Conservation (phyloP, 2,329 filamentous ascomycete species). For the Arthrobotrys pseudoclavata region DNA sequence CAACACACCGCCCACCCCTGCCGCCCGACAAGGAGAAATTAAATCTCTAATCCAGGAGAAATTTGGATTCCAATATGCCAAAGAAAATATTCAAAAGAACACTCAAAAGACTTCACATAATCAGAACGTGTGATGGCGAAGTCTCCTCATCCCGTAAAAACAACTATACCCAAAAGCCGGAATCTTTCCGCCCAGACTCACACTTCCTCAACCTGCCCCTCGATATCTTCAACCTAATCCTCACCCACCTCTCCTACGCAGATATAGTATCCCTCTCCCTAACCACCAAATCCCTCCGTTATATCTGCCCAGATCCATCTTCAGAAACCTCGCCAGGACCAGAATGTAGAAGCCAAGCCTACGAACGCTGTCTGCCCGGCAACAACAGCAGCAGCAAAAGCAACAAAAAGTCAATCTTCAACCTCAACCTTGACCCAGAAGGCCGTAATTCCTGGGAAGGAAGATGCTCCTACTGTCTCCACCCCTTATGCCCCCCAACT, state of each 20-base stretch:
- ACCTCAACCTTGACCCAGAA: neutral
- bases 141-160: neutral
- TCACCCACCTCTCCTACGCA: slow-evolving; percentile 18
- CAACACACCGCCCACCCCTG: neutral
- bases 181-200: neutral
- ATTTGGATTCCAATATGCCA: neutral
- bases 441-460: neutral
- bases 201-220: slow-evolving; percentile 25
- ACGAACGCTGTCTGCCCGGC: slow-evolving; percentile 5
- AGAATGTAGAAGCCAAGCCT: slow-evolving; percentile 8
- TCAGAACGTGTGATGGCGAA: slow-evolving; percentile 8
- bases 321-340: neutral
- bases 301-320: slow-evolving; percentile 6
- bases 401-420: neutral
- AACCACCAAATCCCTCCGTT: slow-evolving; percentile 21
- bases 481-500: slow-evolving; percentile 21
- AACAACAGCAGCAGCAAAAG: neutral
- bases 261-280: slow-evolving; percentile 38
- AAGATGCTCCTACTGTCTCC: slow-evolving; percentile 25
- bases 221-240: slow-evolving; percentile 13
- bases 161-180: neutral
- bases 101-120: neutral
- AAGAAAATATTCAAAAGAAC: neutral
- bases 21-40: neutral
- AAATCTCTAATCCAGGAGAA: neutral